These are phyloP conservation scores for Vitis rotundifolia DNA, from an alignment of 164 flowering plant species.

Conservation along the genomic window DNA sequence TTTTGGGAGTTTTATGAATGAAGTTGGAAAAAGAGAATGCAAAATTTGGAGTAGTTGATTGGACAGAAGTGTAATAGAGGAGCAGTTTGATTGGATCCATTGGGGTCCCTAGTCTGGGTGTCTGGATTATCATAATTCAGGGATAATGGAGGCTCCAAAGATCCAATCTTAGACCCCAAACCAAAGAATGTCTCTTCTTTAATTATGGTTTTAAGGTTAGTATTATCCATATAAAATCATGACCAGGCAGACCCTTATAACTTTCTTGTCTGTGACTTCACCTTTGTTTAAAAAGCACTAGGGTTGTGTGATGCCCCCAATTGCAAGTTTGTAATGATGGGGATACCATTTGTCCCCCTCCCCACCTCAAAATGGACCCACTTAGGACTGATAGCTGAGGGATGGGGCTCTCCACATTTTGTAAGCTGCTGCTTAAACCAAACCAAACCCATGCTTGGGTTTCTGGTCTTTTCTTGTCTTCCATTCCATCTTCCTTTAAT, in stretches of 20 bases:
- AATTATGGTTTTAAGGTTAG: slow-evolving; percentile 7
- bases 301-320: slow-evolving; percentile 8
- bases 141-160: not conserved
- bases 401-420: not conserved
- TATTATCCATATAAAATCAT: slow-evolving; percentile 16
- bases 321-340: slow-evolving; percentile 24
- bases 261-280: not conserved
- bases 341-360: slow-evolving; percentile 28
- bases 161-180: not conserved
- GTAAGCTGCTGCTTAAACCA: not conserved
- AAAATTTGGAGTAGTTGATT: not conserved
- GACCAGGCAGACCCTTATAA: not conserved
- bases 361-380: not conserved
- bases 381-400: not conserved
- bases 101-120: too few relatives aligned
- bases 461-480: too few relatives aligned
- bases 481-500: too few relatives aligned
- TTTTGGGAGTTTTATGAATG: too few relatives aligned
- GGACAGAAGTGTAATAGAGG: not conserved
- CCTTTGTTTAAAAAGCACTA: slow-evolving; percentile 14
- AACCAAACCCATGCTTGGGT: not conserved
- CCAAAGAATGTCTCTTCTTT: slow-evolving; percentile 11
- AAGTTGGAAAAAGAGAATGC: too few relatives aligned
- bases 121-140: not conserved
- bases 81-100: not conserved